Evolutionary conservation across 495 filamentous ascomycete genomes (phyloP), one percentile per base, ranked within the genome.

Genomic region (Sphaerosporella brunnea): DNA sequence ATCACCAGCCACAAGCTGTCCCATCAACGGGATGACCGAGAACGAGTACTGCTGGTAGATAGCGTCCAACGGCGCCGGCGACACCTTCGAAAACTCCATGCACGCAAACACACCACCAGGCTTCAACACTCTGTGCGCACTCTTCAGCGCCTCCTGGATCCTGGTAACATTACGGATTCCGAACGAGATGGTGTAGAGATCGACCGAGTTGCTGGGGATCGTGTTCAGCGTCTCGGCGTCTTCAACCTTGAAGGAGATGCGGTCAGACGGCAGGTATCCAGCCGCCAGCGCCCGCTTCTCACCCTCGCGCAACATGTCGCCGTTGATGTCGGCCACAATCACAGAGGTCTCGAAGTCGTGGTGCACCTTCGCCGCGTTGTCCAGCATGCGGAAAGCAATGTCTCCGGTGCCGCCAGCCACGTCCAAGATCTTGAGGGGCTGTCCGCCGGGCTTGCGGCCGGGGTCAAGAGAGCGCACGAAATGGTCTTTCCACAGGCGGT

Each of bases 401-500:
- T 97, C 90, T 52, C 90, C 90, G 11, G 90, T 96, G 49, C 90
- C 90, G 63, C 92, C 92, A 37, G 90, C 90, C 38, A 97, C 84
- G 67, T 97, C 90, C 55, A 97, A 82, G 65, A 97, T 93, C 55
- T 77, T 82, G 74, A 77, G 68, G 53, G 19, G 70, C 62, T 53
- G 59, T 50, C 51, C 64, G 44, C 69, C 66, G n/a, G 79, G 68
- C 39, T 69, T 70, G 40, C 75, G 73, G 52, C 90, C 90, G 1
- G 92, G 90, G 67, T 94, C 84, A 10, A 97, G 72, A 19, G 79
- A 79, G 47, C 85, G 78, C 34, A 96, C 90, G 64, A 96, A 97
- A 66, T 93, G 75, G 65, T 95, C 90, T 73, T 97, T 97, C 90
- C 90, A 97, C 40, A 96, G 69, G 13, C 90, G 82, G 65, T 97